Evolutionary conservation across 129 eudicot species (phyloP).

Genomic region (Erigeron canadensis): DNA sequence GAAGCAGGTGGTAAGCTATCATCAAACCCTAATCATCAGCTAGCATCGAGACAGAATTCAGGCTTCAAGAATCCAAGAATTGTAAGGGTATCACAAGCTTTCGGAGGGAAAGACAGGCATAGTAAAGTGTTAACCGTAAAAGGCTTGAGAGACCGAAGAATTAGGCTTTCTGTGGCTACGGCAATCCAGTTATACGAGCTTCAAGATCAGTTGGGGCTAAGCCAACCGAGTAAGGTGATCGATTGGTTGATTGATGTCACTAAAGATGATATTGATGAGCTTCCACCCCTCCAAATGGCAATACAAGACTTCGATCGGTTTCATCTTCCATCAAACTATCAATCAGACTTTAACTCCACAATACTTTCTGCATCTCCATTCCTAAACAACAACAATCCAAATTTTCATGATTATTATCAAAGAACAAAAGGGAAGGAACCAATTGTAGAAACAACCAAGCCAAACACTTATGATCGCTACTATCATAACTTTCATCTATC

Average conservation of each 20-base stretch:
- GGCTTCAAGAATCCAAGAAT: constrained; percentile 67
- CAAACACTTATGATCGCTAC: constrained; percentile 23
- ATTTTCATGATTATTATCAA: constrained; percentile 20
- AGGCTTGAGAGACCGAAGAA: constrained; percentile 75
- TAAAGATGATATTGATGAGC: constrained; percentile 61
- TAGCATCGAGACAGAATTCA: constrained; percentile 52
- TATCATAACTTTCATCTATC: constrained; percentile 45
- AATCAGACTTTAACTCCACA: constrained; percentile 26
- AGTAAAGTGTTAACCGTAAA: constrained; percentile 78
- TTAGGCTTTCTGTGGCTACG: constrained; percentile 66
- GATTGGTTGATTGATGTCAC: constrained; percentile 79
- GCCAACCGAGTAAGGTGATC: constrained; percentile 81
- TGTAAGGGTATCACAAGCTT: constrained; percentile 52
- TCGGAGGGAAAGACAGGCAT: constrained; percentile 81
- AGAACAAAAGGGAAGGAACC: constrained; percentile 31
- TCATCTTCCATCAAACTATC: constrained; percentile 28
- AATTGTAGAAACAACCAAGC: constrained; percentile 25
- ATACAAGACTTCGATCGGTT: constrained; percentile 40
- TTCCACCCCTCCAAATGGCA: constrained; percentile 76
- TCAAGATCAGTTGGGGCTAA: constrained; percentile 67
- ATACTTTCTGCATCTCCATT: constrained; percentile 31
- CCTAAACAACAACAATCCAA: constrained; percentile 6
- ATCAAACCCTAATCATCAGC: constrained; percentile 28
- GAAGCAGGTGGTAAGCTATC: constrained; percentile 29
- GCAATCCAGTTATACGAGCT: constrained; percentile 67